These are phyloP conservation scores for Lavandula angustifolia DNA, from an alignment of 257 asterid genomes.

Conservation along the genomic window DNA sequence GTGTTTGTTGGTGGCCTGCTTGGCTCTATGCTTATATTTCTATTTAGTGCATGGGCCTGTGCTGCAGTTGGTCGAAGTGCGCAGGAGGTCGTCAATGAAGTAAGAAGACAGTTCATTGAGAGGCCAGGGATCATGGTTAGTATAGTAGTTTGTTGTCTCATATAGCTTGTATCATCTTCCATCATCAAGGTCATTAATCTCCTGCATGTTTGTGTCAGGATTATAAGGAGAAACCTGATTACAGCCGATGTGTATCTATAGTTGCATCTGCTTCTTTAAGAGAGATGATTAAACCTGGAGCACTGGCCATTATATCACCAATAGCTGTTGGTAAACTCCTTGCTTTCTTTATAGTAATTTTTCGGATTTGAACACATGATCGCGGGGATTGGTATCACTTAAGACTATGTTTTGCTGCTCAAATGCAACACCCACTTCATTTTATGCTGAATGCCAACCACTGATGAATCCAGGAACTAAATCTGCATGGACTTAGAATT, in stretches of 20 bases:
- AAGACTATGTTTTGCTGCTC: background rate
- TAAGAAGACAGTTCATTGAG: slow-evolving; percentile 96
- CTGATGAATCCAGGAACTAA: too few species aligned
- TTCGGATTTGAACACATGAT: too few species aligned
- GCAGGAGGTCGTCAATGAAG: slow-evolving; percentile 99
- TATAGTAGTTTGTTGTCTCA: slow-evolving; percentile 28
- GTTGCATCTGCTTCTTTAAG: slow-evolving; percentile 97
- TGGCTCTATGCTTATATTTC: slow-evolving; percentile 95
- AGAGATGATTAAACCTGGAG: slow-evolving; percentile 99
- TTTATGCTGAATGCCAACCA: background rate
- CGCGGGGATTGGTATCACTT: slow-evolving; percentile 3
- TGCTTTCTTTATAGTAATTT: slow-evolving; percentile 18
- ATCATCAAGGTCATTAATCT: slow-evolving; percentile 18
- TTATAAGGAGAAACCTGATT: slow-evolving; percentile 97
- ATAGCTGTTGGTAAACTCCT: slow-evolving; percentile 67
- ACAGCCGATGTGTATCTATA: slow-evolving; percentile 92
- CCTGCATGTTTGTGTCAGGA: slow-evolving; percentile 53
- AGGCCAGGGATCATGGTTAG: slow-evolving; percentile 99
- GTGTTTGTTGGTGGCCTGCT: slow-evolving; percentile 94
- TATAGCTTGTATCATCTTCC: slow-evolving; percentile 20
- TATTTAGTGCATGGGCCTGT: slow-evolving; percentile 99
- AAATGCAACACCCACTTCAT: background rate
- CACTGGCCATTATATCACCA: slow-evolving; percentile 93
- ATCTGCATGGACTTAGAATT: too few species aligned
- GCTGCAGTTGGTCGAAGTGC: slow-evolving; percentile 98